Evolutionary conservation across 352 stramenopile genomes (phyloP).

Genomic region (Thraustochytrium sp.): DNA sequence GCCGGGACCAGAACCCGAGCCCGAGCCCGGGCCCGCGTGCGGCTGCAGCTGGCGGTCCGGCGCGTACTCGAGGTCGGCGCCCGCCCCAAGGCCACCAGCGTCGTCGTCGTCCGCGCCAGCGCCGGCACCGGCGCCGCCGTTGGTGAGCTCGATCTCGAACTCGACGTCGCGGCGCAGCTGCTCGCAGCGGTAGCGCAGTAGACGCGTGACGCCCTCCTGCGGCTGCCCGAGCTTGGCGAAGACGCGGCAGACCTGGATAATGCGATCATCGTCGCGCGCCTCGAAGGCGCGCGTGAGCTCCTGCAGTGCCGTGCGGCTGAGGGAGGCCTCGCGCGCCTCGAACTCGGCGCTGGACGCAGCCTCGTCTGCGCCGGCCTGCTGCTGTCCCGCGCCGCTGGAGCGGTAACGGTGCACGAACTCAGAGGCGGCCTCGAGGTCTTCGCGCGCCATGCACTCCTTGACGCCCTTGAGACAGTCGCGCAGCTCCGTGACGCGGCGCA

Average conservation of each 20-base stretch:
- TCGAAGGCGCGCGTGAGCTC: conserved; percentile 2
- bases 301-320: not conserved
- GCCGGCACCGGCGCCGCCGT: not conserved
- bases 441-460: conserved; percentile 31
- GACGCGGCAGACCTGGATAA: conserved; percentile 1
- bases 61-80: no score
- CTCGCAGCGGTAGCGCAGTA: conserved; percentile 26
- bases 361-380: not conserved
- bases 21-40: not conserved
- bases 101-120: not conserved
- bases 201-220: conserved; percentile 23
- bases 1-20: not conserved
- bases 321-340: not conserved
- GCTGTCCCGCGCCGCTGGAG: not conserved
- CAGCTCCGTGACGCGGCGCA: not conserved
- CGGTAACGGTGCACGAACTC: conserved; percentile 19
- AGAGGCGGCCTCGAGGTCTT: conserved; percentile 4
- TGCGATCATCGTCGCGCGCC: not conserved
- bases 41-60: not conserved
- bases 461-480: conserved; percentile 29
- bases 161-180: conserved; percentile 1
- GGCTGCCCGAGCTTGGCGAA: conserved; percentile 34
- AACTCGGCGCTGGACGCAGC: not conserved
- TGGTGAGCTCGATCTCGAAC: conserved; percentile 33
- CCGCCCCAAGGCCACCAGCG: no score